Percentiles rank a stretch among this genome's conserved stretches.
These are phyloP conservation scores for Escallonia herrerae DNA, from an alignment of 129 eudicot species.

Conservation along the genomic window DNA sequence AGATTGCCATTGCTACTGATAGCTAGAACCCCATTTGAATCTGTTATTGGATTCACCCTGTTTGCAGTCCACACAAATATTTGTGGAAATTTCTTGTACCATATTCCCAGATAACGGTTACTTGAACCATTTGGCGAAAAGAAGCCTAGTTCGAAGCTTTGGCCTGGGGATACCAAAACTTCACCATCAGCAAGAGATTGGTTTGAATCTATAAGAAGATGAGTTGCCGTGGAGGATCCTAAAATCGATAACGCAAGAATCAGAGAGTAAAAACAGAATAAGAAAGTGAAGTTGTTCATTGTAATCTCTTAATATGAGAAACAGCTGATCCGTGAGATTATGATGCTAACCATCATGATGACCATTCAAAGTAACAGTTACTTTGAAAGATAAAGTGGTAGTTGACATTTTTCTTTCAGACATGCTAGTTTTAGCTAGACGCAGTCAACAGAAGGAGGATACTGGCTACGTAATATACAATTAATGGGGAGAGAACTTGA, in stretches of 20 bases:
- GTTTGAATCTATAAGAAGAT: conserved; percentile 21
- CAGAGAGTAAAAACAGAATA: conserved; percentile 17
- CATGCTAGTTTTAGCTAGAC: no score
- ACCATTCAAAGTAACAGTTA: no score
- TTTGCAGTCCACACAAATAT: conserved; percentile 61
- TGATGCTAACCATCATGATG: no score
- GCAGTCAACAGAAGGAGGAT: no score
- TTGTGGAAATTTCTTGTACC: conserved; percentile 47
- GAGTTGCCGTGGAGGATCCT: conserved; percentile 11
- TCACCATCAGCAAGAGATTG: conserved; percentile 27
- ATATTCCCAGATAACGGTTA: conserved; percentile 48
- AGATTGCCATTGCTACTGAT: conserved; percentile 27
- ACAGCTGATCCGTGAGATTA: background rate
- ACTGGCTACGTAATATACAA: no score
- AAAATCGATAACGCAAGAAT: conserved; percentile 1
- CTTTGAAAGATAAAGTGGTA: no score
- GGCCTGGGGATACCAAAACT: conserved; percentile 37
- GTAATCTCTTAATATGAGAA: no score
- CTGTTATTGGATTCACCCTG: conserved; percentile 32
- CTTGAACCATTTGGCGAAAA: conserved; percentile 35
- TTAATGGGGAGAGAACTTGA: no score
- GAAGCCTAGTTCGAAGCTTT: conserved; percentile 46
- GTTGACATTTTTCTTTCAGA: no score
- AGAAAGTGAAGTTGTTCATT: background rate
- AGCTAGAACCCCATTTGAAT: conserved; percentile 22